phyloP scores from a whole-genome alignment of 2,329 filamentous ascomycete species.

The Aspergillus jensenii region DNA sequence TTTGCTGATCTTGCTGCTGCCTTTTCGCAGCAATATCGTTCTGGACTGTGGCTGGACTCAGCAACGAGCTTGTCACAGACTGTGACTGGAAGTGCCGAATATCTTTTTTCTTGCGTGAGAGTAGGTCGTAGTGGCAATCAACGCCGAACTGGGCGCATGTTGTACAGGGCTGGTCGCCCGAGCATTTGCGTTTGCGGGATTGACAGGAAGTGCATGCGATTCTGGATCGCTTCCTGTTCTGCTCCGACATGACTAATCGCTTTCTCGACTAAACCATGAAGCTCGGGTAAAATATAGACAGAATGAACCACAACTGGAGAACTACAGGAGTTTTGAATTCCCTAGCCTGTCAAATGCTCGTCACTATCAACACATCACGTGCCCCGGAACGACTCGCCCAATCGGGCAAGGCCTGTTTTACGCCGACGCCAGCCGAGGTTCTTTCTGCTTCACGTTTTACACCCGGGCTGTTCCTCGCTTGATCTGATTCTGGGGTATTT shows the following conservation, averaged over 20 bases:
- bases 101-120: constrained; percentile 33
- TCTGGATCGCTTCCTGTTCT: constrained; percentile 41
- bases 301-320: not conserved
- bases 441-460: not conserved
- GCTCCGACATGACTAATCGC: constrained; percentile 26
- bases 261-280: not conserved
- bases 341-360: not conserved
- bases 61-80: constrained; percentile 9
- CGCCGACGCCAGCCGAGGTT: not conserved
- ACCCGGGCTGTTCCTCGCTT: not conserved
- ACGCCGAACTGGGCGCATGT: constrained; percentile 57
- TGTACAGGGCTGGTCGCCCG: constrained; percentile 53
- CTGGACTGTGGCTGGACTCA: constrained; percentile 6
- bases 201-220: constrained; percentile 54
- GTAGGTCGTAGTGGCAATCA: constrained; percentile 49
- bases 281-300: not conserved
- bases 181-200: constrained; percentile 58
- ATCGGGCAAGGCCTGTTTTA: not conserved
- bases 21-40: constrained; percentile 10
- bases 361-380: not conserved
- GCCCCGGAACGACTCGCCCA: not conserved
- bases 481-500: no score
- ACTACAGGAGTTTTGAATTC: not conserved
- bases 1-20: constrained; percentile 12
- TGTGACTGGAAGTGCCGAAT: constrained; percentile 22